These are phyloP conservation scores for Rhizopus delemar DNA, from an alignment of 371 early-diverging fungal genomes.

Conservation along the genomic window DNA sequence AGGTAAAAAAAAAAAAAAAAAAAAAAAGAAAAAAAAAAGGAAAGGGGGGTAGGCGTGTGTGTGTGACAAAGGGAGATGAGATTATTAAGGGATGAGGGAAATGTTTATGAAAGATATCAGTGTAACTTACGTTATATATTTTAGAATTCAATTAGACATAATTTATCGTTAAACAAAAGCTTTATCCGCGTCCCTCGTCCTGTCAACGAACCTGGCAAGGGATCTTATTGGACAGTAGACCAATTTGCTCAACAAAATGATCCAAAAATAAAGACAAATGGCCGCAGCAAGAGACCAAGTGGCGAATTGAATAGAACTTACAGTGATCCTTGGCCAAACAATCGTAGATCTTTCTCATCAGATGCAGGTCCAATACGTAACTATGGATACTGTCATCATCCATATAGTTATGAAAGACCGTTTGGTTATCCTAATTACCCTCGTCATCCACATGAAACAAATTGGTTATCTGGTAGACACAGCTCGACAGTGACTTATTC, in stretches of 20 bases:
- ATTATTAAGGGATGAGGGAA: background rate
- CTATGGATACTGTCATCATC: constrained; percentile 23
- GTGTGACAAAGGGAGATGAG: background rate
- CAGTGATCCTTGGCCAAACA: constrained; percentile 16
- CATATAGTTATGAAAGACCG: constrained; percentile 14
- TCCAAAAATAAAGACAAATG: constrained; percentile 11
- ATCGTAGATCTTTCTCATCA: constrained; percentile 25
- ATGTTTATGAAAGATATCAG: too few species aligned
- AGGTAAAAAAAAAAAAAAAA: constrained; percentile 45
- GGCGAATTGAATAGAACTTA: constrained; percentile 9
- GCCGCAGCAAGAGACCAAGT: constrained; percentile 25
- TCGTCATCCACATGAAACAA: constrained; percentile 5
- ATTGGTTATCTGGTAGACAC: constrained; percentile 18
- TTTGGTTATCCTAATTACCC: constrained; percentile 17
- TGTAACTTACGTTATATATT: background rate
- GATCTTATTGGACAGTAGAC: constrained; percentile 92
- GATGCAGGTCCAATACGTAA: constrained; percentile 23
- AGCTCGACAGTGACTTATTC: constrained; percentile 22
- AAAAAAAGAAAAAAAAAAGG: too few species aligned
- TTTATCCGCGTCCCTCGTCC: constrained; percentile 90
- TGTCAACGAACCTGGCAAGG: constrained; percentile 92
- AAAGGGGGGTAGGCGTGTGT: too few species aligned
- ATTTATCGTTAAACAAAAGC: constrained; percentile 90
- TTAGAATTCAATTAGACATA: constrained; percentile 97
- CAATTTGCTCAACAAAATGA: constrained; percentile 40